Percentiles rank a stretch among this genome's conserved stretches.
Evolutionary conservation across 2,329 filamentous ascomycete species (phyloP).

Genomic region (Fonsecaea monophora): DNA sequence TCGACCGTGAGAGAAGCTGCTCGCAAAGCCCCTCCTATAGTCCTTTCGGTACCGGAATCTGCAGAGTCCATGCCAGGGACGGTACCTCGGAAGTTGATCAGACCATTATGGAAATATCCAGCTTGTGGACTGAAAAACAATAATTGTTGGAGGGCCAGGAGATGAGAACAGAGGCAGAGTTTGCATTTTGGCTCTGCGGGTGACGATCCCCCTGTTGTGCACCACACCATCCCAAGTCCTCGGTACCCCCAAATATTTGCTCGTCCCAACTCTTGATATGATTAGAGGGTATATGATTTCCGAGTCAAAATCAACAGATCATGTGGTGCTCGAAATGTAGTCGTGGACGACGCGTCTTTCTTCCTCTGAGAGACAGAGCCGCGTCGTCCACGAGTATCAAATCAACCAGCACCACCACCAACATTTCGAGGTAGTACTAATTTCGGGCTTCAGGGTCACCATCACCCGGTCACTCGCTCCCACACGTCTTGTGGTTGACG

Average conservation of each 20-base stretch:
- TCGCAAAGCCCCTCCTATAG: neutral
- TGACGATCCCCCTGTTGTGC: constrained; percentile 2
- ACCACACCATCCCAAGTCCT: neutral
- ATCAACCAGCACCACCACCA: neutral
- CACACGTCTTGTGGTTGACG: neutral
- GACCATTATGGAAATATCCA: neutral
- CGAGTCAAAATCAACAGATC: neutral
- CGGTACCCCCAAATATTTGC: neutral
- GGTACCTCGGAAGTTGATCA: constrained; percentile 2
- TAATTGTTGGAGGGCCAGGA: neutral
- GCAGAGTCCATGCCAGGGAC: neutral
- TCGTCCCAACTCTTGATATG: neutral
- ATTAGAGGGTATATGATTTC: constrained; percentile 1
- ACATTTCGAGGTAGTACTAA: neutral
- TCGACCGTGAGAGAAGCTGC: neutral
- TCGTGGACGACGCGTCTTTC: neutral
- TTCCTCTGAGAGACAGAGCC: neutral
- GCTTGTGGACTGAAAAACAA: neutral
- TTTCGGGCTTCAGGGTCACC: neutral
- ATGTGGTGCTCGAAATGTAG: neutral
- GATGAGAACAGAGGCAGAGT: neutral
- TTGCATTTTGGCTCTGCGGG: neutral
- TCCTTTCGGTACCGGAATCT: neutral
- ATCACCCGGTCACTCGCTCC: neutral
- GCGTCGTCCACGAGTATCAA: neutral